These are phyloP conservation scores for Hymenoscyphus albidus DNA, from an alignment of 2,329 filamentous ascomycete species.

Conservation along the genomic window DNA sequence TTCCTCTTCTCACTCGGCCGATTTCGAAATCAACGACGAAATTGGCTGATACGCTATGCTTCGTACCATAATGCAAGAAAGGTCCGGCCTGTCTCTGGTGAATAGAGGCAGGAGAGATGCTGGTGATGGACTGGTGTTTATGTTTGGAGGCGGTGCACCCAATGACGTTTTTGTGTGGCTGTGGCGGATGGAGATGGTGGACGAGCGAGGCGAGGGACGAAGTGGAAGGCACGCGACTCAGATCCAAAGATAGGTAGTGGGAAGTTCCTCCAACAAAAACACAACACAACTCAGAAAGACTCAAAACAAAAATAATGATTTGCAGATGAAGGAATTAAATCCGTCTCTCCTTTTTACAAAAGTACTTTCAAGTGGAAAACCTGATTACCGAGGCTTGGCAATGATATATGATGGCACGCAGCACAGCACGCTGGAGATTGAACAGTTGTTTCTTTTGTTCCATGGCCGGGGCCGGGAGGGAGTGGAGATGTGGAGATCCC, in stretches of 20 bases:
- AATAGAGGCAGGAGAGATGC: neutral
- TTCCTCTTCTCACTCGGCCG: neutral
- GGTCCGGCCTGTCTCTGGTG: neutral
- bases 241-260: no score
- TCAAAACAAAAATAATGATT: no score
- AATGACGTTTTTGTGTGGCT: constrained; percentile 1
- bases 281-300: no score
- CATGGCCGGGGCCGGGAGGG: no score
- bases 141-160: neutral
- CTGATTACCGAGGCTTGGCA: neutral
- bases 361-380: neutral
- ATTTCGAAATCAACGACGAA: neutral
- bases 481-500: no score
- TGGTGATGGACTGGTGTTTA: neutral
- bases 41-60: neutral
- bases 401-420: neutral
- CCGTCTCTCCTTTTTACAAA: neutral
- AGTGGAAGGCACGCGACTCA: no score
- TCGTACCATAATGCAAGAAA: neutral
- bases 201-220: no score
- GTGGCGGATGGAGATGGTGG: no score
- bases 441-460: no score
- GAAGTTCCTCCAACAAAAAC: no score
- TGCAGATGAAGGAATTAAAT: no score
- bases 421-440: no score